Evolutionary conservation across 2,329 filamentous ascomycete species (phyloP).

Genomic region (Dothideomycetidae sp.): DNA sequence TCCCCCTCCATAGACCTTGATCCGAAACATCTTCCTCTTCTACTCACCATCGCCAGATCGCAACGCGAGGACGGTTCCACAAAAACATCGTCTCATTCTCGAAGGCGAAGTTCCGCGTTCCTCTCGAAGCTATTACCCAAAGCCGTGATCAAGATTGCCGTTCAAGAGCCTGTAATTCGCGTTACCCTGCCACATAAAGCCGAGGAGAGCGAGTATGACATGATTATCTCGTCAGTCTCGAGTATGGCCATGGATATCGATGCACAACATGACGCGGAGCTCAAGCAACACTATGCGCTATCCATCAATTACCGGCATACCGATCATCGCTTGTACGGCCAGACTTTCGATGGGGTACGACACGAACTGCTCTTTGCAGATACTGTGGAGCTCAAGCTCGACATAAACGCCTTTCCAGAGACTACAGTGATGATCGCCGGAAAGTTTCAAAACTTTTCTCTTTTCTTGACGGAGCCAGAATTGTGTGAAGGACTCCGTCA

Average conservation of each 20-base stretch:
- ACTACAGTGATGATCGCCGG: slow-evolving; percentile 68
- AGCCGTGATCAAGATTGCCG: slow-evolving; percentile 84
- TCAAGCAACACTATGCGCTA: slow-evolving; percentile 75
- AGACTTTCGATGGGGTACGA: slow-evolving; percentile 65
- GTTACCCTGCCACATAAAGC: slow-evolving; percentile 74
- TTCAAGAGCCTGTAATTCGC: slow-evolving; percentile 88
- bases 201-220: slow-evolving; percentile 71
- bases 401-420: slow-evolving; percentile 73
- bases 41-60: slow-evolving; percentile 60
- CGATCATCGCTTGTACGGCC: slow-evolving; percentile 85
- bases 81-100: slow-evolving; percentile 5
- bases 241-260: slow-evolving; percentile 87
- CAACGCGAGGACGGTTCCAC: slow-evolving; percentile 16
- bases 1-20: slow-evolving; percentile 90
- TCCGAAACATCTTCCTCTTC: slow-evolving; percentile 75
- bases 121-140: slow-evolving; percentile 89
- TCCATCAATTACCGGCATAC: slow-evolving; percentile 69
- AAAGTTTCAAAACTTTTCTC: slow-evolving; percentile 69
- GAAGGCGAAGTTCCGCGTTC: slow-evolving; percentile 41
- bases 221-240: slow-evolving; percentile 89
- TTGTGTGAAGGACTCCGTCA: slow-evolving; percentile 86
- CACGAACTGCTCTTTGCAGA: slow-evolving; percentile 84
- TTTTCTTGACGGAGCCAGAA: slow-evolving; percentile 81
- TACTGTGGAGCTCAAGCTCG: slow-evolving; percentile 70
- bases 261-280: slow-evolving; percentile 79